phyloP scores from a whole-genome alignment of 495 filamentous ascomycete species.

The Cenococcum geophilum region DNA sequence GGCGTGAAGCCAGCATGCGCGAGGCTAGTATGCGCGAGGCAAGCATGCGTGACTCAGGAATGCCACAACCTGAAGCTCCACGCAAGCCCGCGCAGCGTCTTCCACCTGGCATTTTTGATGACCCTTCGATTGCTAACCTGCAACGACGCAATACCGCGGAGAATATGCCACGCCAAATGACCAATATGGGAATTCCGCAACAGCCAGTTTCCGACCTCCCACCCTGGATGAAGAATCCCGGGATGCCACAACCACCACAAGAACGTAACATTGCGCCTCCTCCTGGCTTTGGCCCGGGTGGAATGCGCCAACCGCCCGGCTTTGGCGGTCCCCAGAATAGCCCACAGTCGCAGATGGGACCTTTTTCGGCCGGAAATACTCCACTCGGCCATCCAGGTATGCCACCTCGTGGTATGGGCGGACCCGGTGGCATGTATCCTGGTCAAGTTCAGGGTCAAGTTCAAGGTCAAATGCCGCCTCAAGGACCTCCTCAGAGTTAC shows the following conservation, averaged over 20 bases:
- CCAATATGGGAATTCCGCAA: conserved; percentile 33
- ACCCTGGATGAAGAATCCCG: conserved; percentile 18
- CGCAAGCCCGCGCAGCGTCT: conserved; percentile 19
- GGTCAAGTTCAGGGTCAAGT: conserved; percentile 3
- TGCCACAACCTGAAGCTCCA: conserved; percentile 23
- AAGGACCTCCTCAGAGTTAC: conserved; percentile 25
- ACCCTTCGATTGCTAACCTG: conserved; percentile 17
- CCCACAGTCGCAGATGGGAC: conserved; percentile 18
- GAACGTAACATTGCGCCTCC: conserved; percentile 32
- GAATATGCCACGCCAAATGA: conserved; percentile 28
- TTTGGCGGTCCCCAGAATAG: conserved; percentile 15
- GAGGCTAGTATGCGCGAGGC: conserved; percentile 3
- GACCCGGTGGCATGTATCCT: conserved; percentile 14
- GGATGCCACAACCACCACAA: conserved; percentile 26
- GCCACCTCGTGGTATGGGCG: conserved; percentile 16
- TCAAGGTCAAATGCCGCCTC: conserved; percentile 16
- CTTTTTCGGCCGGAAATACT: conserved; percentile 25
- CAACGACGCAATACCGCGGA: conserved; percentile 29
- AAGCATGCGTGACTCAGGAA: conserved; percentile 1
- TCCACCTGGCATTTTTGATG: conserved; percentile 20
- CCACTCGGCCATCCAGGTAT: conserved; percentile 28
- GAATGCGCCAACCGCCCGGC: conserved; percentile 27
- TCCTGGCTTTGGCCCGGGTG: conserved; percentile 26
- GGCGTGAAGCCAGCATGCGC: conserved; percentile 14
- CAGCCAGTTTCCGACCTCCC: conserved; percentile 26